phyloP scores from a whole-genome alignment of 1,284 basidiomycete genomes.

The Heterobasidion parviporum region DNA sequence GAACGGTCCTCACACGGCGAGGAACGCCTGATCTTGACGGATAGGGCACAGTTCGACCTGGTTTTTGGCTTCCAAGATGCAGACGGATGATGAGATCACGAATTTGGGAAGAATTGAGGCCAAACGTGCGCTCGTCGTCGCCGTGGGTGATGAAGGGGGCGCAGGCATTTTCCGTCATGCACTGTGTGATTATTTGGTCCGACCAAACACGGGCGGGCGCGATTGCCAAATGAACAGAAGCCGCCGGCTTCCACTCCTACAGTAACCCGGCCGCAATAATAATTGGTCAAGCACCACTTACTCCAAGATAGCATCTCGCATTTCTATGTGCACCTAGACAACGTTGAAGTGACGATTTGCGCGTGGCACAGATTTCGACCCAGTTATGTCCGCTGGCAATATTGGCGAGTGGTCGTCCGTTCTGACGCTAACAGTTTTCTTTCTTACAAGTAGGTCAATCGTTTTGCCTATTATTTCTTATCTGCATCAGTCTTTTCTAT shows the following conservation, averaged over 20 bases:
- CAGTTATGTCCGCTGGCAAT: too few species aligned
- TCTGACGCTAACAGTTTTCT: constrained; percentile 64
- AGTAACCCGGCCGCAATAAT: too few species aligned
- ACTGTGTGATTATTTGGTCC: constrained; percentile 10
- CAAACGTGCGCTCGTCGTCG: background rate
- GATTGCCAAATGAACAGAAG: background rate
- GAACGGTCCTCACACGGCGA: background rate
- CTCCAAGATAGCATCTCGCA: too few species aligned
- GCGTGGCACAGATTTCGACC: too few species aligned
- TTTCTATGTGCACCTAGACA: too few species aligned
- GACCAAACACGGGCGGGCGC: constrained; percentile 9
- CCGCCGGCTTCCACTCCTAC: too few species aligned
- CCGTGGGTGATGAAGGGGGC: constrained; percentile 6
- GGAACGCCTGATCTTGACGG: constrained; percentile 9
- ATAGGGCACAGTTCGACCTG: constrained; percentile 9
- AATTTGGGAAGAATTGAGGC: background rate
- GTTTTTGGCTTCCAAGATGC: constrained; percentile 5
- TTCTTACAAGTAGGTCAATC: constrained; percentile 54
- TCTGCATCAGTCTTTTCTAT: background rate
- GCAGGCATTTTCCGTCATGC: constrained; percentile 11
- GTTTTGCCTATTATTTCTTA: background rate
- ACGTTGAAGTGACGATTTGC: too few species aligned
- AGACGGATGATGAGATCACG: background rate
- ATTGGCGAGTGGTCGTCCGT: constrained; percentile 36
- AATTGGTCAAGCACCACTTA: too few species aligned